phyloP scores from a whole-genome alignment of 768 basidiomycete genomes.

The Gloeopeniophorella convolvens region DNA sequence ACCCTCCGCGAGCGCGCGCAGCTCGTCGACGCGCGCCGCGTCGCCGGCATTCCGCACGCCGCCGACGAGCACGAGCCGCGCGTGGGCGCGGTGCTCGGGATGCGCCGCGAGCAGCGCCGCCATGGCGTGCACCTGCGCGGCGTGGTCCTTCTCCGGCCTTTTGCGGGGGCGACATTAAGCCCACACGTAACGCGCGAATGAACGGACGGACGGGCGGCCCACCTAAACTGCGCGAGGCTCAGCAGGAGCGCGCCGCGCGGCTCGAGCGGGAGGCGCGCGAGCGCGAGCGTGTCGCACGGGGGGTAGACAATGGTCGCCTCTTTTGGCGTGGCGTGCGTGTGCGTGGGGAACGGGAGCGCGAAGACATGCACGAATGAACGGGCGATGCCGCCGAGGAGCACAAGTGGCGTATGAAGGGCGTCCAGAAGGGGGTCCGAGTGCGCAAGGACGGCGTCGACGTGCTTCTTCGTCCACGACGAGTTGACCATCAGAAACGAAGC shows the following conservation, averaged over 20 bases:
- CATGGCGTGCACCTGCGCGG: conserved; percentile 70
- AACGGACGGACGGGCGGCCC: conserved; percentile 20
- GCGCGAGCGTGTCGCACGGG: conserved; percentile 80
- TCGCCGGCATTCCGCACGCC: conserved; percentile 80
- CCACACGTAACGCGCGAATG: background rate
- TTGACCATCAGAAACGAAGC: conserved; percentile 88
- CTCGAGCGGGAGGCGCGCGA: conserved; percentile 49
- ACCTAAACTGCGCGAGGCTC: conserved; percentile 93
- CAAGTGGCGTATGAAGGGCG: conserved; percentile 31
- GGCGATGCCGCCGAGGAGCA: background rate
- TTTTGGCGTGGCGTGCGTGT: conserved; percentile 13
- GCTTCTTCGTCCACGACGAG: conserved; percentile 89
- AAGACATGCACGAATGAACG: background rate
- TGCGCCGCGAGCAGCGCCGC: conserved; percentile 46
- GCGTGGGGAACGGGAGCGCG: background rate
- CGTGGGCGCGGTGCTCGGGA: conserved; percentile 45
- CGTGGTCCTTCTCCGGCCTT: conserved; percentile 94
- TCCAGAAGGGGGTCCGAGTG: conserved; percentile 47
- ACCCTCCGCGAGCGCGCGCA: conserved; percentile 53
- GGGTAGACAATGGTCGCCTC: conserved; percentile 69
- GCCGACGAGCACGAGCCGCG: conserved; percentile 69
- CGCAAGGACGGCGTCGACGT: conserved; percentile 68
- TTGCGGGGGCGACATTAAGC: background rate
- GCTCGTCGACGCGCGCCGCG: conserved; percentile 52
- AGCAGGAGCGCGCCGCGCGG: conserved; percentile 60